These are phyloP conservation scores for Wallacemonas collosoma DNA, from an alignment of 208 protist genomes.

Conservation along the genomic window DNA sequence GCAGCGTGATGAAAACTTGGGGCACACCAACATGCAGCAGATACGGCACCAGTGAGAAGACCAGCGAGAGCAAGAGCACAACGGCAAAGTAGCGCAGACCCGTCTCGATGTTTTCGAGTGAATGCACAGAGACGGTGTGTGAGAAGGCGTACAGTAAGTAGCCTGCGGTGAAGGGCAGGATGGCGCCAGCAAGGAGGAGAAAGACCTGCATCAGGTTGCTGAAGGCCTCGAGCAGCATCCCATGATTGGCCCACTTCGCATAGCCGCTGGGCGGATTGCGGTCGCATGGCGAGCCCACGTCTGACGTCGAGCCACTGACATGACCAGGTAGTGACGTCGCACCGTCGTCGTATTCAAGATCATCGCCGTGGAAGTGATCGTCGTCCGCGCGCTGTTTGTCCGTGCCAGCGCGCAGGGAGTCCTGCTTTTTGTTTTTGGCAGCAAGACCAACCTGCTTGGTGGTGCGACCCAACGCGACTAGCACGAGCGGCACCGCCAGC, in stretches of 20 bases:
- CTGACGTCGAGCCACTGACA: constrained; percentile 12
- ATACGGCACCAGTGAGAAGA: constrained; percentile 66
- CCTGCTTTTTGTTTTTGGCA: not conserved
- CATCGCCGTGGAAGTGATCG: not conserved
- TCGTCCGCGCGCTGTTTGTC: not conserved
- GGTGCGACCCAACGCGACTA: constrained; percentile 67
- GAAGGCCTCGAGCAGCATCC: constrained; percentile 21
- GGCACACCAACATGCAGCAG: constrained; percentile 45
- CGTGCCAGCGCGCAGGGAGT: not conserved
- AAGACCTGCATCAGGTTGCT: constrained; percentile 54
- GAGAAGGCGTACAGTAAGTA: constrained; percentile 56
- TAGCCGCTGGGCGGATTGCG: not conserved
- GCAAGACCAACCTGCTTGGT: constrained; percentile 34
- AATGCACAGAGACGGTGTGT: constrained; percentile 39
- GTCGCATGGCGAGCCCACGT: not conserved
- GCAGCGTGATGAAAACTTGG: constrained; percentile 35
- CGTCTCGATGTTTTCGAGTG: constrained; percentile 37
- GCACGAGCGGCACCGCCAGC: constrained; percentile 59
- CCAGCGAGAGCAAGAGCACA: constrained; percentile 32
- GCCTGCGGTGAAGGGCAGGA: constrained; percentile 37
- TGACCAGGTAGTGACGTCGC: not conserved
- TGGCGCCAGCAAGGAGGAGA: constrained; percentile 44
- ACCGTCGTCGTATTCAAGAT: not conserved
- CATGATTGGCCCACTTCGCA: not conserved
- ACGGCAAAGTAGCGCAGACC: constrained; percentile 36